Conservation (phyloP, 441 rosid genomes). For the Metrosideros polymorpha region DNA sequence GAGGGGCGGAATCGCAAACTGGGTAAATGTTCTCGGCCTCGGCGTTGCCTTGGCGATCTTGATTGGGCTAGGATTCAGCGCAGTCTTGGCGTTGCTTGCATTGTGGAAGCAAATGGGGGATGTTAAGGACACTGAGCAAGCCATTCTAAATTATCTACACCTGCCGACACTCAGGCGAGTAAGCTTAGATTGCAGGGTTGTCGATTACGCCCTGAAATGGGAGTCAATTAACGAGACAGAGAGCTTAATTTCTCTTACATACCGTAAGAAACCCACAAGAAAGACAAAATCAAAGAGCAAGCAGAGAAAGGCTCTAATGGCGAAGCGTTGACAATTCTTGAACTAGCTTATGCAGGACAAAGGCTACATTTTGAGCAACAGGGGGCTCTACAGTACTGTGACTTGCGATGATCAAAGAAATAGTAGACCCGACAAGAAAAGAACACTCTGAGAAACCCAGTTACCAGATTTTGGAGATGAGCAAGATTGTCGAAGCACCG, state of each 20-base stretch:
- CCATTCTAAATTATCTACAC: not conserved
- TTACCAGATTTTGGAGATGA: not conserved
- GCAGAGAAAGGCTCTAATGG: not conserved
- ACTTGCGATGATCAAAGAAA: not conserved
- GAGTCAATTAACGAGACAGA: not conserved
- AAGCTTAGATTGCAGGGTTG: not conserved
- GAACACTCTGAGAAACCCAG: not conserved
- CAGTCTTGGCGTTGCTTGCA: not conserved
- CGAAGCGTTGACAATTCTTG: not conserved
- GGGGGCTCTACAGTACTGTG: not conserved
- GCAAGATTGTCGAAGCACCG: not conserved
- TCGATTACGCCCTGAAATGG: not conserved
- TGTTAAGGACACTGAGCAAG: not conserved
- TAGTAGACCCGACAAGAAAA: not conserved
- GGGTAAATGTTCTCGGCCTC: not conserved
- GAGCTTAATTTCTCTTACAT: not conserved
- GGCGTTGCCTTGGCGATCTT: not conserved
- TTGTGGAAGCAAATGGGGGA: not conserved
- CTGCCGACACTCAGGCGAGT: not conserved
- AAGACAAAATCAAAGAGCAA: not conserved
- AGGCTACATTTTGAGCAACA: not conserved
- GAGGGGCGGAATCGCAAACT: conserved; percentile 29
- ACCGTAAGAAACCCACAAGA: not conserved
- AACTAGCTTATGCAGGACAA: not conserved
- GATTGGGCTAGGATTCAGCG: not conserved